Percentiles rank a stretch among this genome's conserved stretches.
Conservation (phyloP, 768 basidiomycete species). For the Boletus rubescentipes region DNA sequence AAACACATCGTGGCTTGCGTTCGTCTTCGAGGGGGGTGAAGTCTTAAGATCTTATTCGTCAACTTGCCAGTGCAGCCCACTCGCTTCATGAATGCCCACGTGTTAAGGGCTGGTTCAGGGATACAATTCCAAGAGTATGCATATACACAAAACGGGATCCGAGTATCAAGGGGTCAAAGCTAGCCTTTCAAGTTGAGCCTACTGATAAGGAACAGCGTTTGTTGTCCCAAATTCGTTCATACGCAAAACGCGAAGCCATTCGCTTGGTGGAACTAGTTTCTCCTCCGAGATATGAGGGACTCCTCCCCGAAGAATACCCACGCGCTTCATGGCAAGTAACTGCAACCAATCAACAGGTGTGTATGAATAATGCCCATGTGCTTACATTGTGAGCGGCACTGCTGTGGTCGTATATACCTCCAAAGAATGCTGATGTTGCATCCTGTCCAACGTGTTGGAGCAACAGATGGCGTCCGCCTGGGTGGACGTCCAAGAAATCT, state of each 20-base stretch:
- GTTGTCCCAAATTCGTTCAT: not conserved
- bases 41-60: too few species aligned
- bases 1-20: not conserved
- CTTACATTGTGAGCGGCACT: constrained; percentile 3
- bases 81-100: too few species aligned
- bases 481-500: constrained; percentile 1
- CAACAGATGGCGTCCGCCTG: not conserved
- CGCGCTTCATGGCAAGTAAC: constrained; percentile 4
- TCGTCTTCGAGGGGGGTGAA: not conserved
- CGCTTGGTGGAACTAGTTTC: not conserved
- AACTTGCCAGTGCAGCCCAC: too few species aligned
- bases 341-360: not conserved
- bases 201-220: too few species aligned
- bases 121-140: not conserved
- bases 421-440: constrained; percentile 6
- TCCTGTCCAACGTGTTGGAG: constrained; percentile 1
- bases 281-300: constrained; percentile 3
- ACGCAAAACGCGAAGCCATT: not conserved
- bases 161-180: too few species aligned
- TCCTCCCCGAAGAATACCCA: constrained; percentile 2
- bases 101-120: too few species aligned
- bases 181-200: too few species aligned
- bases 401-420: constrained; percentile 1
- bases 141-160: too few species aligned
- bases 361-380: not conserved